These are phyloP conservation scores for Pyrenophora seminiperda DNA, from an alignment of 2,329 filamentous ascomycete species.

Conservation along the genomic window DNA sequence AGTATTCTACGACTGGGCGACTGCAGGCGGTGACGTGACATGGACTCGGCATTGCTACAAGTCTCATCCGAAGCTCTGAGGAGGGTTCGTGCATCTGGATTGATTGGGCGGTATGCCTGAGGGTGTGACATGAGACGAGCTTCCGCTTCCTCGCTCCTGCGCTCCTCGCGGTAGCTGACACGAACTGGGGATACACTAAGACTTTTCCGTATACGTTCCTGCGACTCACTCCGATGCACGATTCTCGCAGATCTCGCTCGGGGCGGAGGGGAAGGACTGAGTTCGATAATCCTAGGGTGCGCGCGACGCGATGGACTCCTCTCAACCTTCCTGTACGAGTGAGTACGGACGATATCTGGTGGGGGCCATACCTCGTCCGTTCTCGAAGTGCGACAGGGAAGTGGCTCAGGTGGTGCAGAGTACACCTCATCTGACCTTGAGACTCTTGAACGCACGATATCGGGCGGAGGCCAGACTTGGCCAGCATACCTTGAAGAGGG, in stretches of 20 bases:
- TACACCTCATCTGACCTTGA: constrained; percentile 3
- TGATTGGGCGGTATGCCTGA: constrained; percentile 28
- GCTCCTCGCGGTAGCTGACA: constrained; percentile 9
- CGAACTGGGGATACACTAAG: constrained; percentile 20
- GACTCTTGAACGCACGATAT: constrained; percentile 19
- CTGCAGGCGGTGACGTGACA: constrained; percentile 11
- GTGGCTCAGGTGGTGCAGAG: constrained; percentile 2
- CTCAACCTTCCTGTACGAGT: constrained; percentile 22
- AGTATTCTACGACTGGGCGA: constrained; percentile 34
- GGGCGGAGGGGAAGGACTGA: constrained; percentile 33
- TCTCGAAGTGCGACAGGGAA: constrained; percentile 9
- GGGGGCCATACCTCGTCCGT: constrained; percentile 30
- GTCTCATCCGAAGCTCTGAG: constrained; percentile 25
- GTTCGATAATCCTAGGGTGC: constrained; percentile 30
- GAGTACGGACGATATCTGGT: constrained; percentile 32
- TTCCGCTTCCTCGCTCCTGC: constrained; percentile 26
- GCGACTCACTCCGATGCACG: constrained; percentile 23
- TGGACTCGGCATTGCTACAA: constrained; percentile 20
- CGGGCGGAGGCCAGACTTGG: constrained; percentile 25
- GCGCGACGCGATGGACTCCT: constrained; percentile 11
- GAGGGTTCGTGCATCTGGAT: constrained; percentile 23
- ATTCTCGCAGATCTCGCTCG: constrained; percentile 20
- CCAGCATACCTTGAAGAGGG: constrained; percentile 22
- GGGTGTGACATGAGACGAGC: constrained; percentile 35
- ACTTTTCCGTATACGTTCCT: constrained; percentile 18